Evolutionary conservation across 352 stramenopile genomes (phyloP), one percentile per base, ranked within the genome.

Genomic region (Phytophthora colocasiae): DNA sequence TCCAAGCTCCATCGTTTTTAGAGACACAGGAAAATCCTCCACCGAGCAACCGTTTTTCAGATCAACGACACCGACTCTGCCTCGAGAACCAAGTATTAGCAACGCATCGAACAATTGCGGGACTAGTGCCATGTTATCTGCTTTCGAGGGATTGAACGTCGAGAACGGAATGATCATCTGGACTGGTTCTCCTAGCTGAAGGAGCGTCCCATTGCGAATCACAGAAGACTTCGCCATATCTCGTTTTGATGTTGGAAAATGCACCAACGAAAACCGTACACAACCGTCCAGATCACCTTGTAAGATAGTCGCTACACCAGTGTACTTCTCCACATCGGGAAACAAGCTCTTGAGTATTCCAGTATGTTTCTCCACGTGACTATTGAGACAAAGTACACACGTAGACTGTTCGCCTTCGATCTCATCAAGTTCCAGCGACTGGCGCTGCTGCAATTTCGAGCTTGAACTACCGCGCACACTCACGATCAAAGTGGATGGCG

Each of bases 341-440:
- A 88, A 70, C 49, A 91, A 55, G 32, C 51, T 63, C 7, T 48
- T 32, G 26, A 83, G 29, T 4, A 88, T 32, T 17, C 14, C 27
- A n/a, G 39, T n/a, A 24, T 67, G 46, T 0, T 3, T 62, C 29
- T 40, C 31, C 12, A 69, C 54, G 15, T 56, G 31, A n/a, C 51
- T 58, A 58, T 58, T 46, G 19, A 77, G 44, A 9, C 67, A 72
- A 26, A 77, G 24, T 10, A 76, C 47, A 27, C 71, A 78, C 36
- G 80, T 90, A 5, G 83, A 87, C n/a, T 87, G 81, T 19, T 93
- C 80, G 2, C 73, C 85, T 69, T 93, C 85, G 1, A 93, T 58
- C 10, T 75, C 74, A 1, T 89, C 73, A 7, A 93, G 43, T 43
- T 93, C 48, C 31, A 56, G 34, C 2, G 34, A 48, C 27, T 48